Conservation (phyloP, 345 rosid genomes). For the Syzygium oleosum region DNA sequence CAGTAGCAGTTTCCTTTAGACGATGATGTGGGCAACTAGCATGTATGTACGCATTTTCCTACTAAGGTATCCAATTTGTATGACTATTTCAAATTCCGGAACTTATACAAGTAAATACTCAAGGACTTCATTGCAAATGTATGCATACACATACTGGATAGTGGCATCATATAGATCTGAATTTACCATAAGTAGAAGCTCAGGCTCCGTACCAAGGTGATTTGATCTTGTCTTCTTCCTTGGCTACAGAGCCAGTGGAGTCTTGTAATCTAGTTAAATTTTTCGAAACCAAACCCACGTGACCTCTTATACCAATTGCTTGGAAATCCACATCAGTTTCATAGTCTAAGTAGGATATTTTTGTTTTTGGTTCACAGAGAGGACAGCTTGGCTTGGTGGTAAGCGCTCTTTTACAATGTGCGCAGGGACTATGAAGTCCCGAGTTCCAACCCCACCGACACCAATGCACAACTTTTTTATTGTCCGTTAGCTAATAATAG, state of each 20-base stretch:
- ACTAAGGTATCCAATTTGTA: no score
- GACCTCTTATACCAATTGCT: not conserved
- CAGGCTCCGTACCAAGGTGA: not conserved
- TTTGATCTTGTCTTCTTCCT: not conserved
- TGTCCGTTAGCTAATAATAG: not conserved
- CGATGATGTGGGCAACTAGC: no score
- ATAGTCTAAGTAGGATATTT: not conserved
- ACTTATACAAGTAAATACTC: not conserved
- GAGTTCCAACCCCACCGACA: not conserved
- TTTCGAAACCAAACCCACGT: not conserved
- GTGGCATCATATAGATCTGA: not conserved
- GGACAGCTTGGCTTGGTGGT: not conserved
- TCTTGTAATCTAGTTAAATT: not conserved
- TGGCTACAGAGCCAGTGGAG: not conserved
- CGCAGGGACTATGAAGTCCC: not conserved
- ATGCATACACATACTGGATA: not conserved
- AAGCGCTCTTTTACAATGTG: not conserved
- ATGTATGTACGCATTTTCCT: no score
- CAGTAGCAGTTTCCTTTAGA: no score
- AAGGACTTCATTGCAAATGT: not conserved
- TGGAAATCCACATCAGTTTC: not conserved
- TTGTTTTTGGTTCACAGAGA: not conserved
- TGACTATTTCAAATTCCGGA: no score
- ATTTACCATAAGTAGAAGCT: not conserved
- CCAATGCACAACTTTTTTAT: not conserved